Conservation (phyloP, 2,329 filamentous ascomycete species). For the Aspergillus jensenii region DNA sequence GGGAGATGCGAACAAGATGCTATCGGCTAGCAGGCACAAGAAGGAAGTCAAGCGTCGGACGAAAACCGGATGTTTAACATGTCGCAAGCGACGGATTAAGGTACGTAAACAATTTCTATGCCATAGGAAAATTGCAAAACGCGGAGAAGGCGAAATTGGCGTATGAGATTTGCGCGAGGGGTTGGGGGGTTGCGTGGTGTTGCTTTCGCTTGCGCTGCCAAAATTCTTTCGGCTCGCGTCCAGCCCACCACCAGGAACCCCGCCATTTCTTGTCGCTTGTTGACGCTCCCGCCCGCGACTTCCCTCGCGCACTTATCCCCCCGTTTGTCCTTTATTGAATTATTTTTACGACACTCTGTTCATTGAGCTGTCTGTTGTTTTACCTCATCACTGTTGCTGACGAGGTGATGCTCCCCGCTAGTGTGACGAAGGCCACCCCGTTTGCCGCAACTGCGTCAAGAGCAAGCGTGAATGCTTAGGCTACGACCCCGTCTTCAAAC, state of each 20-base stretch:
- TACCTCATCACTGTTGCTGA: slow-evolving; percentile 8
- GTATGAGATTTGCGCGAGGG: slow-evolving; percentile 8
- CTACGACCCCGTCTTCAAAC: slow-evolving; percentile 70
- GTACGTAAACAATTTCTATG: slow-evolving; percentile 46
- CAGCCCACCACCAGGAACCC: slow-evolving; percentile 21
- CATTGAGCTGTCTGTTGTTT: not conserved
- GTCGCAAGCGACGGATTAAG: slow-evolving; percentile 70
- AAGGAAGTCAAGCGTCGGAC: slow-evolving; percentile 76
- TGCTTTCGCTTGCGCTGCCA: slow-evolving; percentile 25
- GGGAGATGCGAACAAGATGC: slow-evolving; percentile 52
- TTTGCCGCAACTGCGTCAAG: slow-evolving; percentile 72
- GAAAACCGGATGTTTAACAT: slow-evolving; percentile 69
- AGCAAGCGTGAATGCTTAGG: slow-evolving; percentile 67
- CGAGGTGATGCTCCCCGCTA: slow-evolving; percentile 41
- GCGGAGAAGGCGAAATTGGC: not conserved
- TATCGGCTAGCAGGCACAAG: slow-evolving; percentile 60
- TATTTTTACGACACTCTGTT: not conserved
- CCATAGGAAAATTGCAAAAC: not conserved
- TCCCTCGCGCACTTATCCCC: slow-evolving; percentile 9
- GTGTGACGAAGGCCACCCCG: slow-evolving; percentile 95
- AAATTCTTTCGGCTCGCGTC: slow-evolving; percentile 18
- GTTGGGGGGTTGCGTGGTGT: slow-evolving; percentile 14
- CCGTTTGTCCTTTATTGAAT: not conserved
- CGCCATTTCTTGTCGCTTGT: slow-evolving; percentile 25
- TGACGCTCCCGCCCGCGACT: slow-evolving; percentile 21